A percentile compares a stretch with the other conserved stretches of the same genome.
phyloP scores from a whole-genome alignment of 2,329 filamentous ascomycete species.

The Corinectria fuckeliana region DNA sequence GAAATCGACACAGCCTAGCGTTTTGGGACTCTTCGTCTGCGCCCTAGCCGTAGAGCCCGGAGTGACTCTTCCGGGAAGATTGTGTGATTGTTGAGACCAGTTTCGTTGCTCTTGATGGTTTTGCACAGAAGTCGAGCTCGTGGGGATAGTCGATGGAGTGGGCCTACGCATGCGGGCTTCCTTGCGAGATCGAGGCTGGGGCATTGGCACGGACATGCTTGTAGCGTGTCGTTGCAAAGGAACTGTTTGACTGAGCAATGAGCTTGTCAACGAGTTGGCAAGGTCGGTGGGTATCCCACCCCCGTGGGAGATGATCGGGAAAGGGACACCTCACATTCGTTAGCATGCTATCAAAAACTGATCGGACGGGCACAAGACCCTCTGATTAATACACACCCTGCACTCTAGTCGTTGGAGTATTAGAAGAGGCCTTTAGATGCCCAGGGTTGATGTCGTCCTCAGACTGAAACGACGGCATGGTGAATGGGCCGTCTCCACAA shows the following conservation, averaged over 20 bases:
- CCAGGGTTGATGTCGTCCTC: constrained; percentile 38
- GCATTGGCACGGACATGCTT: constrained; percentile 40
- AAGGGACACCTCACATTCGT: constrained; percentile 19
- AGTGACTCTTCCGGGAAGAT: constrained; percentile 33
- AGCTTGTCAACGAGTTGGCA: constrained; percentile 53
- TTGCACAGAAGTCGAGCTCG: constrained; percentile 12
- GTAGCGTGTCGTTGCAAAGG: constrained; percentile 44
- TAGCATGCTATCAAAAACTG: constrained; percentile 4
- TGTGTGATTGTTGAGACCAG: constrained; percentile 49
- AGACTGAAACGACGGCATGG: constrained; percentile 39
- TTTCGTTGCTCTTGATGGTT: constrained; percentile 47
- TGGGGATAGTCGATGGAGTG: constrained; percentile 27
- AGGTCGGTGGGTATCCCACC: constrained; percentile 42
- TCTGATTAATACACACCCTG: constrained; percentile 17
- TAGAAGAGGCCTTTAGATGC: constrained; percentile 48
- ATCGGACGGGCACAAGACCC: constrained; percentile 18
- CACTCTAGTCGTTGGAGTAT: constrained; percentile 47
- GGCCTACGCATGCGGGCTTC: constrained; percentile 45
- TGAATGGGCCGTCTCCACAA: constrained; percentile 15
- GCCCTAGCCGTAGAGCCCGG: constrained; percentile 21
- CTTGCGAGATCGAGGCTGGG: constrained; percentile 53
- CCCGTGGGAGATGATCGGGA: constrained; percentile 28
- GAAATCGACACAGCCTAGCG: constrained; percentile 5
- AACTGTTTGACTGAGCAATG: constrained; percentile 56
- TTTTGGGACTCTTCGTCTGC: constrained; percentile 24